Conservation (phyloP, 768 basidiomycete genomes). For the Suillus brevipes region DNA sequence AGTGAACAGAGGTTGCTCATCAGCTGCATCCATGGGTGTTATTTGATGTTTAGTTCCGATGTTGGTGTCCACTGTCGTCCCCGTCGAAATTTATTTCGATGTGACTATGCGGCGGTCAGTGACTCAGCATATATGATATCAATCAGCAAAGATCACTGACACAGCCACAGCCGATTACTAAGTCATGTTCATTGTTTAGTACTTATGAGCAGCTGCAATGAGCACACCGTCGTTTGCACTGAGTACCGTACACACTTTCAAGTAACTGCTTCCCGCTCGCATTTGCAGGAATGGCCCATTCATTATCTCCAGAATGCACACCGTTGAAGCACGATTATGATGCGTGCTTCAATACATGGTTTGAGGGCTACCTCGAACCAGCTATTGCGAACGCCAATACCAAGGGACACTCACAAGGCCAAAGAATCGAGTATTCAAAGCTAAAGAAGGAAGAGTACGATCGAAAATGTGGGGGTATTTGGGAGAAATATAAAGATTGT, state of each 20-base stretch:
- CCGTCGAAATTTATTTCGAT: no score
- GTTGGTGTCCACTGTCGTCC: not conserved
- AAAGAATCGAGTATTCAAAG: conserved; percentile 63
- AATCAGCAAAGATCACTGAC: not conserved
- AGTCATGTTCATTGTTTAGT: no score
- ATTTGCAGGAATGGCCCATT: conserved; percentile 61
- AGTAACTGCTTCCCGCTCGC: not conserved
- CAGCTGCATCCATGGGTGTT: conserved; percentile 3
- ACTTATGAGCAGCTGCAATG: not conserved
- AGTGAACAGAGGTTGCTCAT: conserved; percentile 56
- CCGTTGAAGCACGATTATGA: conserved; percentile 89
- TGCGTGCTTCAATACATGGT: conserved; percentile 96
- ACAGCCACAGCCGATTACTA: not conserved
- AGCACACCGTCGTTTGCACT: not conserved
- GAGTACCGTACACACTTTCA: not conserved
- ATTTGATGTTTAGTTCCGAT: not conserved
- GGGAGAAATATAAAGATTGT: conserved; percentile 79
- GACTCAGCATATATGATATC: not conserved
- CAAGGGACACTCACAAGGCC: conserved; percentile 39
- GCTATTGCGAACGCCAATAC: conserved; percentile 45
- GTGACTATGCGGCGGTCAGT: not conserved
- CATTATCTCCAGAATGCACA: conserved; percentile 83
- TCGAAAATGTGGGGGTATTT: conserved; percentile 77
- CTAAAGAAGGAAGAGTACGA: conserved; percentile 89
- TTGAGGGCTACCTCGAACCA: conserved; percentile 94